These are phyloP conservation scores for Moesziomyces globuligerus DNA, from an alignment of 1,284 basidiomycete species.

Conservation along the genomic window DNA sequence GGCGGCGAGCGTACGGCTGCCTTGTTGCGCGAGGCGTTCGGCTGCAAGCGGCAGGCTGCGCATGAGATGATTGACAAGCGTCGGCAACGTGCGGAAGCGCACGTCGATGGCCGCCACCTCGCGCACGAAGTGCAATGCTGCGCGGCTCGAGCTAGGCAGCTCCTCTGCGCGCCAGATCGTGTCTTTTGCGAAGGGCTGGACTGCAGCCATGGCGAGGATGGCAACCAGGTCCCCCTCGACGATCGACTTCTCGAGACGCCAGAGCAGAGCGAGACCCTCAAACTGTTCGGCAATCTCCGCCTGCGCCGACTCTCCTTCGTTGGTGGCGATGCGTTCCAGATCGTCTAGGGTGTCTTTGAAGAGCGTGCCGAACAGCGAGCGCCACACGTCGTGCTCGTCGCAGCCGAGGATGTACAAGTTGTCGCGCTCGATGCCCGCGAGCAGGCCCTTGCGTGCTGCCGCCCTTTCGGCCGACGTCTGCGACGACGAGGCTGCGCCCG, in stretches of 20 bases:
- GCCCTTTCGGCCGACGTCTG: constrained; percentile 8
- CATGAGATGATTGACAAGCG: constrained; percentile 22
- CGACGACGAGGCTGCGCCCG: not conserved
- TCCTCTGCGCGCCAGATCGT: constrained; percentile 21
- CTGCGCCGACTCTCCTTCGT: constrained; percentile 1
- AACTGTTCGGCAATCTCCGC: constrained; percentile 19
- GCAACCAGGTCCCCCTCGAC: constrained; percentile 25
- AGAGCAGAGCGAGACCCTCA: constrained; percentile 26
- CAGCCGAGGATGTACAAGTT: constrained; percentile 25
- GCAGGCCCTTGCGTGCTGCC: constrained; percentile 24
- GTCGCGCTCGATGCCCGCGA: constrained; percentile 31
- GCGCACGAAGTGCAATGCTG: constrained; percentile 32
- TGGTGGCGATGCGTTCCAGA: constrained; percentile 4
- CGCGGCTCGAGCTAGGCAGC: constrained; percentile 8
- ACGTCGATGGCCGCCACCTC: constrained; percentile 21
- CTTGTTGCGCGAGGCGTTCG: not conserved
- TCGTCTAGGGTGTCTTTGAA: constrained; percentile 15
- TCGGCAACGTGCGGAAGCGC: constrained; percentile 29
- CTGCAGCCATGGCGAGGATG: constrained; percentile 27
- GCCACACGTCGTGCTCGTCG: constrained; percentile 42
- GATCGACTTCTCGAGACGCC: constrained; percentile 39
- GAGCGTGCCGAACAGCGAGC: constrained; percentile 22
- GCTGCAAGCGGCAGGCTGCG: constrained; percentile 13
- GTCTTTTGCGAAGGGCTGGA: constrained; percentile 13
- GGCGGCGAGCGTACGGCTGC: not conserved